Conservation (phyloP, 108 stramenopile genomes). For the Skeletonema tropicum region DNA sequence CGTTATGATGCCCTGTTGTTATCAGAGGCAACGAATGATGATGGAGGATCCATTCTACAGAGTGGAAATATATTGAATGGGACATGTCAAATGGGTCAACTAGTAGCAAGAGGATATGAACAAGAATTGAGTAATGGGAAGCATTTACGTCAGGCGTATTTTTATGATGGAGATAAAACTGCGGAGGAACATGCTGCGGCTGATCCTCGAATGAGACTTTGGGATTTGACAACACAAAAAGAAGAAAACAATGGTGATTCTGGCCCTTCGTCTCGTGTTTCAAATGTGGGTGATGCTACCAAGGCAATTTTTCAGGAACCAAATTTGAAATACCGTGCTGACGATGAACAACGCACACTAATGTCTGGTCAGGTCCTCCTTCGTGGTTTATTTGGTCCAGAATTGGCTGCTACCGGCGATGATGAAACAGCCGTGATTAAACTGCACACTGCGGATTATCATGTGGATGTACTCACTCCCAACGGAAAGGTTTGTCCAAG, state of each 20-base stretch:
- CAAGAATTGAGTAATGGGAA: conserved; percentile 82
- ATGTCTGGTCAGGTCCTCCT: conserved; percentile 88
- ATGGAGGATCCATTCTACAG: neutral
- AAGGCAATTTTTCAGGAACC: conserved; percentile 46
- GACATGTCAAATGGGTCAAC: conserved; percentile 89
- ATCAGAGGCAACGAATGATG: neutral
- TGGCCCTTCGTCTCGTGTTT: neutral
- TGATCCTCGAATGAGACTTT: conserved; percentile 61
- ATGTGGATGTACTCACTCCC: conserved; percentile 68
- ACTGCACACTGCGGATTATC: conserved; percentile 81
- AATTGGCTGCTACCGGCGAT: conserved; percentile 25
- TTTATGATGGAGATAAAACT: conserved; percentile 51
- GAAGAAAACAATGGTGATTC: neutral
- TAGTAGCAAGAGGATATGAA: conserved; percentile 77
- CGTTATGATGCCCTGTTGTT: conserved; percentile 67
- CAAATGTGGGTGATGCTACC: conserved; percentile 28
- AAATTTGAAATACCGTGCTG: conserved; percentile 68
- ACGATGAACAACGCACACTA: conserved; percentile 88
- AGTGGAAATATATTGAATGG: conserved; percentile 65
- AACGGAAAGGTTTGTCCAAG: conserved; percentile 74
- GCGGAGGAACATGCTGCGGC: conserved; percentile 34
- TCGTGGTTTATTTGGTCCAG: conserved; percentile 73
- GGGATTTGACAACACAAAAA: conserved; percentile 45
- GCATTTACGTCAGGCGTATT: conserved; percentile 72
- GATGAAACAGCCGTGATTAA: conserved; percentile 52